Evolutionary conservation across 164 flowering plant genomes (phyloP), one percentile per base, ranked within the genome.

Genomic region (Tetrastigma voinierianum): DNA sequence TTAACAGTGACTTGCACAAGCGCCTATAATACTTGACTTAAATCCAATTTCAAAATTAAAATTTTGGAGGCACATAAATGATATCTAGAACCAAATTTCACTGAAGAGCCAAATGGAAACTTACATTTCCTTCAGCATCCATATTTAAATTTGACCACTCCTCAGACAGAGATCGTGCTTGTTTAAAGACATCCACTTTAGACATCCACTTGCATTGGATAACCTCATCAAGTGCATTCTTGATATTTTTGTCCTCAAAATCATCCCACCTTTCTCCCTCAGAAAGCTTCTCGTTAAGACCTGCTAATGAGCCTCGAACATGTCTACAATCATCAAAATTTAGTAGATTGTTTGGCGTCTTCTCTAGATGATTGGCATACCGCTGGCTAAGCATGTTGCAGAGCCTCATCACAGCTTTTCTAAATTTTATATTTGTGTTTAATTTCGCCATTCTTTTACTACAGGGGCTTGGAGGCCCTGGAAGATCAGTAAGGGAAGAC

Each of bases 381-480:
- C 88, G 84, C 55, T 83, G 78, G 43, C 86, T 70, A 61, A 95
- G 94, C 73, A 84, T 40, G 70, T 80, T 90, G 68, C 93, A 87
- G 9, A 95, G 87, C 73, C 77, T 84, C 90, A 86, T 81, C 53
- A 95, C 14, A 59, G 89, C 80, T 72, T 74, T 81, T 72, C 94
- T 80, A 63, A 89, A 83, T 53, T 62, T 76, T 53, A 14, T 24
- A 65, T 78, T 76, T 15, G 70, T 72, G 5, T 78, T 90, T 46
- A 95, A 78, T 11, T 51, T 6, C 47, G 87, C 62, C 81, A 95
- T 85, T 82, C 94, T 82, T 76, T 86, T 87, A 54, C 76, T 79
- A 80, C 97, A 90, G 51, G 82, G 51, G 56, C 57, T 72, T 56
- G 89, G 92, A 74, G 87, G 86, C 32, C 93, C 97, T 51, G 97